These are phyloP conservation scores for Sphagnurus paluster DNA, from an alignment of 1,284 basidiomycete genomes.

Conservation along the genomic window DNA sequence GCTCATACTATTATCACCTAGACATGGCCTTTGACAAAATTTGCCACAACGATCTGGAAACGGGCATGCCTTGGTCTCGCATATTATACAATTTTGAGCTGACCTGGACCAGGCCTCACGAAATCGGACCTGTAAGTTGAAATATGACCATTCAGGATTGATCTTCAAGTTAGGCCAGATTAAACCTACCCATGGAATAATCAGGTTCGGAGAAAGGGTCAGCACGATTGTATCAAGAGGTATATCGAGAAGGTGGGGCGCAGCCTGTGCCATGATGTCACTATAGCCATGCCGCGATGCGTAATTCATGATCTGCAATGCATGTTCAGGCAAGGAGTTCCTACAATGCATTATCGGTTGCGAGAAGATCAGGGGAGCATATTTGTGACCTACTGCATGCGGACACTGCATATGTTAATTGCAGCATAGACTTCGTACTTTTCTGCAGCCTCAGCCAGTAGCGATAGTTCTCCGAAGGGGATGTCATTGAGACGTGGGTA, in stretches of 20 bases:
- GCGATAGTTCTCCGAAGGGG: neutral
- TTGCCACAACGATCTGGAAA: too few relatives aligned
- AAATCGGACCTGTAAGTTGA: too few relatives aligned
- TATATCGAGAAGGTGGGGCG: slow-evolving; percentile 5
- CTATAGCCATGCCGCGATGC: slow-evolving; percentile 10
- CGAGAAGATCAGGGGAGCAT: neutral
- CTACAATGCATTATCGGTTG: neutral
- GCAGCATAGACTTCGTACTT: slow-evolving; percentile 15
- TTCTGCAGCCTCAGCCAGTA: slow-evolving; percentile 14
- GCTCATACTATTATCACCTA: too few relatives aligned
- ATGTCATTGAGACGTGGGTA: slow-evolving; percentile 3
- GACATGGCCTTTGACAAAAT: too few relatives aligned
- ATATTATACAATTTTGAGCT: too few relatives aligned
- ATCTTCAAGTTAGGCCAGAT: too few relatives aligned
- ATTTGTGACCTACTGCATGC: slow-evolving; percentile 11
- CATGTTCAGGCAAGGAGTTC: neutral
- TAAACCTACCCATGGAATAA: slow-evolving; percentile 8
- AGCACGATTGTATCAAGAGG: slow-evolving; percentile 2
- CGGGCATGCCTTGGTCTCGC: too few relatives aligned
- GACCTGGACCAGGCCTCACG: too few relatives aligned
- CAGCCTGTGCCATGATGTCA: slow-evolving; percentile 1
- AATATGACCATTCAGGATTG: too few relatives aligned
- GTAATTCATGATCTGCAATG: slow-evolving; percentile 7
- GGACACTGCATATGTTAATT: slow-evolving; percentile 8
- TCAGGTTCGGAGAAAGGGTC: neutral